phyloP scores from a whole-genome alignment of 192 early-diverging fungal genomes.

The Pilaira anomala region DNA sequence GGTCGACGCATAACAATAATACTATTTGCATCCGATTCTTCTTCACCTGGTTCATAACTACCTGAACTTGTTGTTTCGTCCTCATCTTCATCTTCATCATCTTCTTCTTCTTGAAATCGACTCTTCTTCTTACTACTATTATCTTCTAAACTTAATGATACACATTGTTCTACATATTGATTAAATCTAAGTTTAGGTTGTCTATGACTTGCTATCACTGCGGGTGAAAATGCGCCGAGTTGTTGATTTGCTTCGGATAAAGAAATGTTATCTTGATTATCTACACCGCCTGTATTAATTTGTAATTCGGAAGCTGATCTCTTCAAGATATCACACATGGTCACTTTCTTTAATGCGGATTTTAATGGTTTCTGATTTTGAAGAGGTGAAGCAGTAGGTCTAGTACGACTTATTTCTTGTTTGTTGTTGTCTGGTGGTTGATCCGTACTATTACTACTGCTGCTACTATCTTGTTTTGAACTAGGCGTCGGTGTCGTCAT shows the following conservation, averaged over 20 bases:
- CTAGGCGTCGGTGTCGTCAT: not conserved
- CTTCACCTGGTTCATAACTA: constrained; percentile 5
- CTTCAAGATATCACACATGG: constrained; percentile 48
- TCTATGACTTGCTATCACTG: constrained; percentile 46
- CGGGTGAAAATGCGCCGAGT: constrained; percentile 33
- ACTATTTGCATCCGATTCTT: not conserved
- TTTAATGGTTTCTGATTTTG: constrained; percentile 33
- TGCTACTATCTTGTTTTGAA: no score
- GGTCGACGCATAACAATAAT: not conserved
- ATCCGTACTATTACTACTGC: not conserved
- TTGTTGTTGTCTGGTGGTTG: constrained; percentile 7
- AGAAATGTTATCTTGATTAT: constrained; percentile 18
- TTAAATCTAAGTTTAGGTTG: constrained; percentile 58
- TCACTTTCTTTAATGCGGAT: constrained; percentile 54
- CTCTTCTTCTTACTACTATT: no score
- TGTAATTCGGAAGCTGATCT: constrained; percentile 34
- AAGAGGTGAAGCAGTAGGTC: constrained; percentile 4
- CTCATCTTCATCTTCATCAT: not conserved
- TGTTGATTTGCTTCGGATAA: constrained; percentile 31
- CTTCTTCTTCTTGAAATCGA: not conserved
- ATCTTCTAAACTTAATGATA: constrained; percentile 44
- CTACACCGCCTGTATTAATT: not conserved
- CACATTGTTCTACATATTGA: constrained; percentile 55
- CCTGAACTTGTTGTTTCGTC: not conserved
- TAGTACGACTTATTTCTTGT: not conserved